Base-by-base conservation (phyloP, 2,329 filamentous ascomycete genomes). In the Neofusicoccum laricinum region DNA sequence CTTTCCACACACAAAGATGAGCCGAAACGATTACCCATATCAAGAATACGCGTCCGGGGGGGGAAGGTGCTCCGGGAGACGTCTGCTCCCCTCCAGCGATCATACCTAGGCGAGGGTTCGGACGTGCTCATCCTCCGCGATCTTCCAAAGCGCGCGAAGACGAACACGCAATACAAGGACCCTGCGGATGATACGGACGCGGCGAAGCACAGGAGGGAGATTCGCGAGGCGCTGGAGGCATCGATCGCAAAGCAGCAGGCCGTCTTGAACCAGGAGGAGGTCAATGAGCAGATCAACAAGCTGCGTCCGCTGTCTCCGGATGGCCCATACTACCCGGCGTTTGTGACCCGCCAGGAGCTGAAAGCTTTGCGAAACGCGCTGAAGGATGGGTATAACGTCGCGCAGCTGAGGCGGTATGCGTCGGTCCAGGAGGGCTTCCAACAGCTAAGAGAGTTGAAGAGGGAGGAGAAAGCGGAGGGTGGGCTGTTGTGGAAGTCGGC, bases 121-220 rank as follows among this genome's bases (percentile, higher is more conserved):
- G 71, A 76, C 11, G 74, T 78, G 21, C 65, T 78, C 15, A 71
- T 78, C 30, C 59, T 78, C 21, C 69, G 68, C 49, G 75, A 76
- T 63, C 65, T 72, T 11, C 65, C 61, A 5, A 64, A 71, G 6
- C n/a, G n/a, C 50, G 43, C 7, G 36, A 51, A 17, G 36, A 38
- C 11, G 14, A 15, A 15, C 11, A 6, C 46, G 67, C 30, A 63
- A 66, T 14, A 48, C 53, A 11, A 61, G 49, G 36, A 7, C 2
- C 40, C 62, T 3, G 15, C 4, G 3, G 55, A 65, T 4, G 34
- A 25, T 4, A 38, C 53, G 10, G 17, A 14, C 11, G 45, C 58
- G 25, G 30, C 65, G 8, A 65, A 66, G 21, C 65, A 34, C 63
- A 25, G 65, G 7, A 32, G 64, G 3, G 65, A 70, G 30, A 67